These are phyloP conservation scores for Penicillium desertorum DNA, from an alignment of 495 filamentous ascomycete species.

Conservation along the genomic window DNA sequence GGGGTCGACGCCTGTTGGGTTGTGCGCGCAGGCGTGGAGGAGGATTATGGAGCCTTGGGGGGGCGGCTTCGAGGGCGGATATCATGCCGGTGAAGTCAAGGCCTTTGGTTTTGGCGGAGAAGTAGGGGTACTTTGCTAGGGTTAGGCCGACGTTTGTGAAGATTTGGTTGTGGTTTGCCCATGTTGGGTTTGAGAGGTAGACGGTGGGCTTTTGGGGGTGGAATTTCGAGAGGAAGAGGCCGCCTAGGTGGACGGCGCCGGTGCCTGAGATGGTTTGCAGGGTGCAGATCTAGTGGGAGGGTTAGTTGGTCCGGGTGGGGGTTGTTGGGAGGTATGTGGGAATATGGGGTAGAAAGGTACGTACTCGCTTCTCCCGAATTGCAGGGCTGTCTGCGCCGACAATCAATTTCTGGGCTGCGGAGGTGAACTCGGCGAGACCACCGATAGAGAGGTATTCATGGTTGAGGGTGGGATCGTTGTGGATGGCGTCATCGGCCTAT, in stretches of 20 bases:
- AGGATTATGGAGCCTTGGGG: constrained; percentile 81
- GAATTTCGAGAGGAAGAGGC: constrained; percentile 56
- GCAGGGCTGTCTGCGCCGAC: constrained; percentile 79
- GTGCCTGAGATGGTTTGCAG: constrained; percentile 62
- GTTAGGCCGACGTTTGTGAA: constrained; percentile 86
- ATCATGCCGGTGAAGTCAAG: constrained; percentile 92
- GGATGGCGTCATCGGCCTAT: constrained; percentile 86
- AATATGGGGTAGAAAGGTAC: constrained; percentile 14
- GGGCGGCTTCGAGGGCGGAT: constrained; percentile 61
- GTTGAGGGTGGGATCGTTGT: constrained; percentile 84
- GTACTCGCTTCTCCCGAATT: constrained; percentile 76
- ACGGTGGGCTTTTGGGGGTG: constrained; percentile 61
- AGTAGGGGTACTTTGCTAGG: constrained; percentile 89
- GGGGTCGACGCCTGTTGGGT: constrained; percentile 96
- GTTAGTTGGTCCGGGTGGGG: neutral
- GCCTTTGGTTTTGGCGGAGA: constrained; percentile 77
- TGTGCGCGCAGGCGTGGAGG: constrained; percentile 96
- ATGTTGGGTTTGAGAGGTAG: constrained; percentile 92
- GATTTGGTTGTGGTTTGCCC: constrained; percentile 99
- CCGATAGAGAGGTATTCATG: constrained; percentile 99
- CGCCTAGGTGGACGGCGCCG: constrained; percentile 58
- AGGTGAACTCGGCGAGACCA: constrained; percentile 78
- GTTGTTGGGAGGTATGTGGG: neutral
- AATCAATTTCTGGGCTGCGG: constrained; percentile 85
- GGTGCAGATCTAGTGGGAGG: constrained; percentile 42